These are phyloP conservation scores for Coprinopsis marcescibilis DNA, from an alignment of 768 basidiomycete species.

Conservation along the genomic window DNA sequence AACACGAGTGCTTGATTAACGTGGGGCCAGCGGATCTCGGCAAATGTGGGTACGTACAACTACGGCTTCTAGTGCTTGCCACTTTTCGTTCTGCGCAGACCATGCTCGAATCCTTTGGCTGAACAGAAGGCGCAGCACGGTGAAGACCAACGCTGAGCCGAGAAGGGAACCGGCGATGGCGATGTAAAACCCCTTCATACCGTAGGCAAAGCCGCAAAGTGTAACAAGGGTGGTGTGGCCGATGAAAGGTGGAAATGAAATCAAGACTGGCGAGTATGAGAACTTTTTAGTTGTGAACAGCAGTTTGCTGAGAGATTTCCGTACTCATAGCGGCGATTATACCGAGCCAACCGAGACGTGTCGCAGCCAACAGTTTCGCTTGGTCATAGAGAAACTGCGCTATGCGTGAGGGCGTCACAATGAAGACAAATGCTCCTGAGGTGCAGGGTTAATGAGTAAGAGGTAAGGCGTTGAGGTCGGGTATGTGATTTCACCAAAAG, in stretches of 20 bases:
- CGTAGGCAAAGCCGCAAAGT: conserved; percentile 80
- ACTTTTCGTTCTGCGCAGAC: conserved; percentile 60
- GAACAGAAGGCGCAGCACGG: conserved; percentile 55
- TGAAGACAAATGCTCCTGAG: conserved; percentile 34
- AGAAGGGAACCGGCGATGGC: conserved; percentile 53
- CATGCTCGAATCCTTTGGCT: conserved; percentile 48
- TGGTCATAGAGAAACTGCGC: conserved; percentile 68
- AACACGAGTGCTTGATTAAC: neutral
- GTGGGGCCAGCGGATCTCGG: neutral
- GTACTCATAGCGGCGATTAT: conserved; percentile 48
- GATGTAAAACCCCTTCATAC: conserved; percentile 69
- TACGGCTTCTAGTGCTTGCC: conserved; percentile 73
- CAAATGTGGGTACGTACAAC: conserved; percentile 36
- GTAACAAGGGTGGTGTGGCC: conserved; percentile 65
- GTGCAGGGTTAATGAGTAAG: neutral
- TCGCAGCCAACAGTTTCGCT: conserved; percentile 53
- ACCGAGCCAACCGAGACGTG: conserved; percentile 57
- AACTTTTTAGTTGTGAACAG: neutral
- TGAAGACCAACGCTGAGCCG: conserved; percentile 60
- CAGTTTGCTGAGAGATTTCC: conserved; percentile 14
- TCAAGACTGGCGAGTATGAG: conserved; percentile 28
- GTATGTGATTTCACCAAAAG: conserved; percentile 26
- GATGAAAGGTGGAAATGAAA: conserved; percentile 55
- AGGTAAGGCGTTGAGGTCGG: neutral
- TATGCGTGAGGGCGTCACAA: conserved; percentile 60